Percentiles rank a stretch among this genome's conserved stretches.
Evolutionary conservation across 2,329 filamentous ascomycete species (phyloP).

Genomic region (Penicillium expansum): DNA sequence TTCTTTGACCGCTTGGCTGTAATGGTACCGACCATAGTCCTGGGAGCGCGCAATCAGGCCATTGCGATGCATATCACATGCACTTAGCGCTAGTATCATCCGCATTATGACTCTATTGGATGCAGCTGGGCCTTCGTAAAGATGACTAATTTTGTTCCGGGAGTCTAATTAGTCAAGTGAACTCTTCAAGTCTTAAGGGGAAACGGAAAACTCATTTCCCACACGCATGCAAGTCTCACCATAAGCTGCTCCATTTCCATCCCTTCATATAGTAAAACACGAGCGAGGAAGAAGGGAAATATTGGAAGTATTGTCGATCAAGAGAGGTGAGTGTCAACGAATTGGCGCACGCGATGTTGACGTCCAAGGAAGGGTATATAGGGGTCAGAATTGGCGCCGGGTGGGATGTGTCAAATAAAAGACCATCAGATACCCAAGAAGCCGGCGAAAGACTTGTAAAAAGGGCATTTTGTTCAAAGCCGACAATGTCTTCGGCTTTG

Average conservation of each 20-base stretch:
- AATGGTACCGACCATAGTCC: constrained; percentile 36
- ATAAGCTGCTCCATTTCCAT: constrained; percentile 40
- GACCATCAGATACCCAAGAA: constrained; percentile 18
- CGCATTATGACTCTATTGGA: constrained; percentile 40
- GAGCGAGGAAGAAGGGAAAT: constrained; percentile 35
- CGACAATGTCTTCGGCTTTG: constrained; percentile 9
- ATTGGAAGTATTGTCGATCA: constrained; percentile 36
- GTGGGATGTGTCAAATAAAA: constrained; percentile 16
- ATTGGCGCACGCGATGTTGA: constrained; percentile 31
- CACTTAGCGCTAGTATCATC: constrained; percentile 40
- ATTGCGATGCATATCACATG: constrained; percentile 38
- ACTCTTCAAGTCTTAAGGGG: too few species aligned
- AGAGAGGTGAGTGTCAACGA: constrained; percentile 35
- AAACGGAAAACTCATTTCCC: background rate
- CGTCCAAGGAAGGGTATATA: constrained; percentile 26
- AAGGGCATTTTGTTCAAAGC: constrained; percentile 10
- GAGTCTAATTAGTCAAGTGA: background rate
- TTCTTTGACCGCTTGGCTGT: constrained; percentile 38
- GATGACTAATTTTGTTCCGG: constrained; percentile 11
- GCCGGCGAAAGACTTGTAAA: constrained; percentile 16
- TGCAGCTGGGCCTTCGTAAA: constrained; percentile 36
- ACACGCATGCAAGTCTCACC: constrained; percentile 14
- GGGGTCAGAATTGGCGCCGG: constrained; percentile 21
- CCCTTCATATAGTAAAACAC: constrained; percentile 39
- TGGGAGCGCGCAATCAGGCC: constrained; percentile 27